Evolutionary conservation across 441 rosid species (phyloP), one percentile per base, ranked within the genome.

Genomic region (Populus hybrid): DNA sequence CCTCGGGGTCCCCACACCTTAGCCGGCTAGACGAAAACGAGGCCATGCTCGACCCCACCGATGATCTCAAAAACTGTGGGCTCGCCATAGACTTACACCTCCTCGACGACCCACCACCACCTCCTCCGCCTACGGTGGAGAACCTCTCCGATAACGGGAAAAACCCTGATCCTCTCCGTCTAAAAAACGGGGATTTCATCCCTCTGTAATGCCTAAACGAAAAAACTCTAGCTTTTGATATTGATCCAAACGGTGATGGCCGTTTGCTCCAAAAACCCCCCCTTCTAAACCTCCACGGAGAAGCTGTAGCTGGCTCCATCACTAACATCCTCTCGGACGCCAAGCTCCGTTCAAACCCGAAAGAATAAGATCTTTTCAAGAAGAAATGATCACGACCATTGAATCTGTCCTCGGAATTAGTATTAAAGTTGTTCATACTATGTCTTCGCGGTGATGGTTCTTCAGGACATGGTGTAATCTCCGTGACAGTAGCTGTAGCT

Each of bases 1-100:
- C 99, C 87, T 95, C 99, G 10, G 99, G 99, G 85, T 95, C 97
- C 71, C 99, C 99, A 75, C 99, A 95, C 83, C 99, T 81, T n/a
- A 93, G 78, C 82, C 99, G 78, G 82, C 99, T 95, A 61, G 98
- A 92, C 76, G 97, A 87, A 83, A 89, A 92, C 30, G 87, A 84
- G 35, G 88, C 84, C 61, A 34, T 21, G 12, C 72, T 35, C 3
- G 72, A 69, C 42, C 72, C 72, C 72, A 86, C 86, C 28, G 84
- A 83, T 18, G 90, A 77, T 73, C 94, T 77, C 20, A 78, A 73
- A 73, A 89, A 91, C 94, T 89, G 88, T 26, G 97, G 98, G 35
- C 98, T 94, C 81, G 90, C 85, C 93, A 92, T 86, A 4, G 97
- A 90, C 82, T 93, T 94, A 70, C 85, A 86, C 79, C 92, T 81